phyloP scores from a whole-genome alignment of 1,284 basidiomycete genomes.

The Anthracocystis setariae region DNA sequence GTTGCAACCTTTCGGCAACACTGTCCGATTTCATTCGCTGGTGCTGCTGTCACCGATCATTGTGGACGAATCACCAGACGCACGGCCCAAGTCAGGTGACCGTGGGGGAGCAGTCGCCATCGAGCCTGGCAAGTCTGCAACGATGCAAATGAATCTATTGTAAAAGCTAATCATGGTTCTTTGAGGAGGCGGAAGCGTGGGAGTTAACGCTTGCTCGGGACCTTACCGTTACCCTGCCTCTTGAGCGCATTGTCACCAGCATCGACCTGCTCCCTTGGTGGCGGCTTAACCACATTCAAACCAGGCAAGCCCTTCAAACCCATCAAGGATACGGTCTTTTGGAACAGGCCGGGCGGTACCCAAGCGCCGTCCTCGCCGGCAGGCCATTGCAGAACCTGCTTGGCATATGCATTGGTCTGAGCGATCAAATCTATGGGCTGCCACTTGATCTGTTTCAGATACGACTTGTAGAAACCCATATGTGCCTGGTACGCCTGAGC shows the following conservation, averaged over 20 bases:
- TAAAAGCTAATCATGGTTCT: not conserved
- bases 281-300: constrained; percentile 67
- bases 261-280: constrained; percentile 30
- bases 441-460: constrained; percentile 70
- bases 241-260: constrained; percentile 15
- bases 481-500: constrained; percentile 72
- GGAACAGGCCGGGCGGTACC: constrained; percentile 68
- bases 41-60: too few relatives aligned
- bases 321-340: constrained; percentile 75
- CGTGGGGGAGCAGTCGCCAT: too few relatives aligned
- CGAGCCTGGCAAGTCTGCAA: too few relatives aligned
- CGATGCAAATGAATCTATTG: too few relatives aligned
- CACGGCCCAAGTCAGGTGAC: too few relatives aligned
- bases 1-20: too few relatives aligned
- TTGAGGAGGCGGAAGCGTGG: not conserved
- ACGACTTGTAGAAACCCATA: constrained; percentile 75
- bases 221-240: constrained; percentile 23
- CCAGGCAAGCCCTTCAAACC: constrained; percentile 73
- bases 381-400: constrained; percentile 36
- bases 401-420: constrained; percentile 70
- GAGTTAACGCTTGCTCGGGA: constrained; percentile 29
- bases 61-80: too few relatives aligned
- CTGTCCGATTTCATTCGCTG: too few relatives aligned
- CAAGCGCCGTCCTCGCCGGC: constrained; percentile 57
- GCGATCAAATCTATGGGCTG: constrained; percentile 70